Conservation (phyloP, 805 yeast species). For the Ogataea zsoltii region DNA sequence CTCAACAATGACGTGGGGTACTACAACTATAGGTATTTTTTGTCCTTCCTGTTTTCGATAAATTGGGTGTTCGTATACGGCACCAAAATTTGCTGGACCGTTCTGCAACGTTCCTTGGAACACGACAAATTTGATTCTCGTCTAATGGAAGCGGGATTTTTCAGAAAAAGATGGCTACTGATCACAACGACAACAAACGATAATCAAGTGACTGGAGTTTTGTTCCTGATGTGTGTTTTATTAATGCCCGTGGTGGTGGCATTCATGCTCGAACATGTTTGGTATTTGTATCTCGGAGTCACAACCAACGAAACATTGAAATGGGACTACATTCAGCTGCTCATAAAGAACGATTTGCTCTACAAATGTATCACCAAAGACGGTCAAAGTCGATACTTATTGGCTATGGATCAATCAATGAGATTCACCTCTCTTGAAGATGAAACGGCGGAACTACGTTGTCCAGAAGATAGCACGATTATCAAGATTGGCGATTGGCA, state of each 20-base stretch:
- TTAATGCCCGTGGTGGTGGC: conserved; percentile 38
- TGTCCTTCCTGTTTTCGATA: conserved; percentile 39
- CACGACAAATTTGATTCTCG: conserved; percentile 21
- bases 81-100: conserved; percentile 35
- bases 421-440: conserved; percentile 11
- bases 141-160: conserved; percentile 13
- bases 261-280: conserved; percentile 44
- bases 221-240: conserved; percentile 41
- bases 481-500: conserved; percentile 25
- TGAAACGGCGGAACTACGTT: conserved; percentile 4
- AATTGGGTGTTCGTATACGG: conserved; percentile 43
- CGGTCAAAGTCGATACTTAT: background rate
- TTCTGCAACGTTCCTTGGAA: conserved; percentile 15
- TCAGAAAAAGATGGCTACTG: conserved; percentile 22
- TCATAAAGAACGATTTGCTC: conserved; percentile 33
- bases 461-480: conserved; percentile 5
- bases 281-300: conserved; percentile 54
- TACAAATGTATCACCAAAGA: conserved; percentile 22
- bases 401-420: background rate
- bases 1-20: conserved; percentile 58
- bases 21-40: conserved; percentile 50
- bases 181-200: conserved; percentile 32
- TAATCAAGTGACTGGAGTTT: conserved; percentile 43
- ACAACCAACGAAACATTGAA: conserved; percentile 57
- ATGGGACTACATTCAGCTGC: conserved; percentile 51